phyloP scores from a whole-genome alignment of 208 protist species.

The Entamoeba invadens region DNA sequence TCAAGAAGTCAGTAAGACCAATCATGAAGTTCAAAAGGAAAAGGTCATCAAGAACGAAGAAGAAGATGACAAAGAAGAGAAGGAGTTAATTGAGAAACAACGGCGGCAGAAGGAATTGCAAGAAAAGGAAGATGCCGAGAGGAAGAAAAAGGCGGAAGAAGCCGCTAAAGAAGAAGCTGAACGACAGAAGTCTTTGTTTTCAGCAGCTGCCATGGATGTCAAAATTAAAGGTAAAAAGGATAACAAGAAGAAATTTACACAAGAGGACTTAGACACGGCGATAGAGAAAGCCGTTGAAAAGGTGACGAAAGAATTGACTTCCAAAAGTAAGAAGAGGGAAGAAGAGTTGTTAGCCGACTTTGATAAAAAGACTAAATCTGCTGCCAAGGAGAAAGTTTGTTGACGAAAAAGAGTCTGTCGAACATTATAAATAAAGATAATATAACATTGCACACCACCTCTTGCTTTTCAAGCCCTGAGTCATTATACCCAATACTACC shows the following conservation, averaged over 20 bases:
- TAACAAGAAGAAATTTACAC: background rate
- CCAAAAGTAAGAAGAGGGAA: background rate
- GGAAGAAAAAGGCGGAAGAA: background rate
- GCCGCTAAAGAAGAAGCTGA: background rate
- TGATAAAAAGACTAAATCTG: background rate
- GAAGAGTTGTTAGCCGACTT: background rate
- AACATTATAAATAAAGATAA: no score
- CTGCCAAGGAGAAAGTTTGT: background rate
- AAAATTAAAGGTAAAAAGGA: slow-evolving; percentile 1
- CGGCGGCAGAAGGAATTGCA: background rate
- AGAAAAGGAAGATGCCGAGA: background rate
- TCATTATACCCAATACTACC: no score
- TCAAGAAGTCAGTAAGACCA: background rate
- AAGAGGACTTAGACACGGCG: background rate
- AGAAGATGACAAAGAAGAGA: background rate
- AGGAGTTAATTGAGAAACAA: background rate
- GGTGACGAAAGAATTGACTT: background rate
- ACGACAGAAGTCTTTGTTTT: background rate
- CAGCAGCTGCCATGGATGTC: background rate
- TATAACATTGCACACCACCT: no score
- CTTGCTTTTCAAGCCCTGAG: no score
- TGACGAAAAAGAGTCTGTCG: no score
- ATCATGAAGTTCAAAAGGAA: background rate
- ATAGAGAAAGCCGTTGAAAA: background rate
- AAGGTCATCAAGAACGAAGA: background rate